Evolutionary conservation across 176 grass and related monocot species (phyloP).

Genomic region (Bothriochloa decipiens): DNA sequence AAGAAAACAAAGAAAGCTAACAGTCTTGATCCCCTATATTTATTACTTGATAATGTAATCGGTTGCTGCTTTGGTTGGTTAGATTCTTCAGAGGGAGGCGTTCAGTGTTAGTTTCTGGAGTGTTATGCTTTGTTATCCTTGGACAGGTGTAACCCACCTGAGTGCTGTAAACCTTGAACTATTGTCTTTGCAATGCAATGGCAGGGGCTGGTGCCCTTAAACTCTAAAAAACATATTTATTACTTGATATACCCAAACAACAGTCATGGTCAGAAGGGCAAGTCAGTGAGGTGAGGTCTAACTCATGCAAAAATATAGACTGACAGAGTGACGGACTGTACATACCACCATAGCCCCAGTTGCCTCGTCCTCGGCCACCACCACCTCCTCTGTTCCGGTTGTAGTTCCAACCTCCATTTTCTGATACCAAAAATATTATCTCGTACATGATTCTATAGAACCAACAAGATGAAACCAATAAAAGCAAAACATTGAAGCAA

Average conservation of each 20-base stretch:
- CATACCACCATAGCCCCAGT: constrained; percentile 82
- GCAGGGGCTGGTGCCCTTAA: no score
- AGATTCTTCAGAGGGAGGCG: no score
- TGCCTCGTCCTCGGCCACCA: constrained; percentile 65
- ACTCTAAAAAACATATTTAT: background rate
- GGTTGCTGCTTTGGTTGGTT: no score
- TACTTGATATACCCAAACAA: constrained; percentile 1
- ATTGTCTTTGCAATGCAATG: no score
- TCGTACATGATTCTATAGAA: background rate
- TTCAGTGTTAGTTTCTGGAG: no score
- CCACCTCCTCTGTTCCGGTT: constrained; percentile 60
- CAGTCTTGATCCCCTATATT: background rate
- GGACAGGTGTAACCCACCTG: no score
- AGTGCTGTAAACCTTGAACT: no score
- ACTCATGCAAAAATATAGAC: constrained; percentile 12
- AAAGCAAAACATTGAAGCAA: constrained; percentile 2
- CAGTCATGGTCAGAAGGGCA: background rate
- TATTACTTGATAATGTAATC: no score
- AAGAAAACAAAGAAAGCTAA: background rate
- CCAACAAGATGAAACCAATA: background rate
- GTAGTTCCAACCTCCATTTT: constrained; percentile 83
- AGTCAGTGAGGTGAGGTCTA: background rate
- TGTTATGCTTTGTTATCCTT: no score
- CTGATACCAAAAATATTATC: constrained; percentile 42
- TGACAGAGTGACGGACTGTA: constrained; percentile 2